These are phyloP conservation scores for Phytophthora vignae DNA, from an alignment of 352 stramenopile species.

Conservation along the genomic window DNA sequence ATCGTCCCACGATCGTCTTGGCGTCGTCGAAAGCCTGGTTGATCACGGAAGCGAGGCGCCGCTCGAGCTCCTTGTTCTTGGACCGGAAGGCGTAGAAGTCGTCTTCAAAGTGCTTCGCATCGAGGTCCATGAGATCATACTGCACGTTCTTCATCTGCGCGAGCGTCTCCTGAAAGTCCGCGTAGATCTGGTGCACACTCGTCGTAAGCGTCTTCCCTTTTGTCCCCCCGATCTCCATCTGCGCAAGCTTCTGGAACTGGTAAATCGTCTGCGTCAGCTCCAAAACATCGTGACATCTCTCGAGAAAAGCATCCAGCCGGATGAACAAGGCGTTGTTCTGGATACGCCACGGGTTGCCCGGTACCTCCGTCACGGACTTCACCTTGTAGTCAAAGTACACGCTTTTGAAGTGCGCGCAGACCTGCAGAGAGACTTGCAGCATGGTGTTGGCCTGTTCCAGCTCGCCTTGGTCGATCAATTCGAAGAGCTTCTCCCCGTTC, in stretches of 20 bases:
- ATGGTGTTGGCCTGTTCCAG: conserved; percentile 77
- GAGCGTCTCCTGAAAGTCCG: conserved; percentile 87
- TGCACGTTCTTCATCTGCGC: conserved; percentile 77
- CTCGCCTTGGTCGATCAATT: conserved; percentile 82
- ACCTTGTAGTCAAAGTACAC: conserved; percentile 95
- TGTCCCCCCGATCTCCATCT: conserved; percentile 92
- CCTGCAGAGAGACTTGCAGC: conserved; percentile 74
- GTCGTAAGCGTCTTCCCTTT: conserved; percentile 94
- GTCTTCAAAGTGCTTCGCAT: conserved; percentile 92
- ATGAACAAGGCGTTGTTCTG: conserved; percentile 94
- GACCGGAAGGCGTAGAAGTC: conserved; percentile 92
- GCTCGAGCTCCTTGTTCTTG: conserved; percentile 91
- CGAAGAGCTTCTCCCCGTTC: conserved; percentile 81
- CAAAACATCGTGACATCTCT: conserved; percentile 92
- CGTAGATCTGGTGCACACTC: conserved; percentile 89
- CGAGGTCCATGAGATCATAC: conserved; percentile 92
- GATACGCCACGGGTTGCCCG: conserved; percentile 89
- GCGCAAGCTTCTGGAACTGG: conserved; percentile 89
- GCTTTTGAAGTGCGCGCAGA: conserved; percentile 91
- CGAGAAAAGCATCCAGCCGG: conserved; percentile 90
- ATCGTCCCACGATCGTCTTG: conserved; percentile 84
- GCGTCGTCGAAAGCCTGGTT: conserved; percentile 94
- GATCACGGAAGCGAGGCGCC: conserved; percentile 88
- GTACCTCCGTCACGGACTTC: conserved; percentile 80
- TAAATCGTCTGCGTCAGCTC: conserved; percentile 91